Conservation (phyloP, 768 basidiomycete species). For the Hypholoma sublateritium region DNA sequence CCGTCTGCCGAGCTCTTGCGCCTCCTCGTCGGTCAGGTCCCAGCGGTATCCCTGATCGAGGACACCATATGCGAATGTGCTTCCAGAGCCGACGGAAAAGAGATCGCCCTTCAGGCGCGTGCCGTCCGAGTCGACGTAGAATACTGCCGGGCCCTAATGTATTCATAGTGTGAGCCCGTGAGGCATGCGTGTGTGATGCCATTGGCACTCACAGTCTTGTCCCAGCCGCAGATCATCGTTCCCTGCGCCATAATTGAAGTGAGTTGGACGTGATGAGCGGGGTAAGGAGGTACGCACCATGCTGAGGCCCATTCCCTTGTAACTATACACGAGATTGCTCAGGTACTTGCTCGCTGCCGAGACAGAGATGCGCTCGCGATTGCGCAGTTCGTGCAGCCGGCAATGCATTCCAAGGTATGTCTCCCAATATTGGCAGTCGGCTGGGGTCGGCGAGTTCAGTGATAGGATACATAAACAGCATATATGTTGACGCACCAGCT, state of each 20-base stretch:
- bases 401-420: conserved; percentile 99
- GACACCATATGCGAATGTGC: conserved; percentile 98
- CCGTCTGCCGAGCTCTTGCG: conserved; percentile 89
- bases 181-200: not conserved
- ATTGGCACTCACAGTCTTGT: conserved; percentile 77
- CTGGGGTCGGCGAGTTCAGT: conserved; percentile 34
- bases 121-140: conserved; percentile 98
- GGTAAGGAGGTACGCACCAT: conserved; percentile 66
- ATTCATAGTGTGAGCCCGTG: conserved; percentile 10
- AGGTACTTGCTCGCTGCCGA: conserved; percentile 99
- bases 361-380: conserved; percentile 95
- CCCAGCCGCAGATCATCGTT: conserved; percentile 99
- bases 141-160: conserved; percentile 81
- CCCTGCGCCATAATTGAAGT: conserved; percentile 51
- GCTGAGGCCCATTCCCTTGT: conserved; percentile 98
- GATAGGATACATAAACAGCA: not conserved
- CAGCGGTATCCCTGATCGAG: conserved; percentile 93
- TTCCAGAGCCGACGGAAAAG: conserved; percentile 99
- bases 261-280: not conserved
- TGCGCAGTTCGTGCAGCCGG: conserved; percentile 93
- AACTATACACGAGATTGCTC: conserved; percentile 94
- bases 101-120: conserved; percentile 93
- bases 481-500: conserved; percentile 61
- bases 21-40: conserved; percentile 92
- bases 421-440: conserved; percentile 97